These are phyloP conservation scores for Plasmodium falciparum DNA, from an alignment of 169 alveolate species.

Conservation along the genomic window DNA sequence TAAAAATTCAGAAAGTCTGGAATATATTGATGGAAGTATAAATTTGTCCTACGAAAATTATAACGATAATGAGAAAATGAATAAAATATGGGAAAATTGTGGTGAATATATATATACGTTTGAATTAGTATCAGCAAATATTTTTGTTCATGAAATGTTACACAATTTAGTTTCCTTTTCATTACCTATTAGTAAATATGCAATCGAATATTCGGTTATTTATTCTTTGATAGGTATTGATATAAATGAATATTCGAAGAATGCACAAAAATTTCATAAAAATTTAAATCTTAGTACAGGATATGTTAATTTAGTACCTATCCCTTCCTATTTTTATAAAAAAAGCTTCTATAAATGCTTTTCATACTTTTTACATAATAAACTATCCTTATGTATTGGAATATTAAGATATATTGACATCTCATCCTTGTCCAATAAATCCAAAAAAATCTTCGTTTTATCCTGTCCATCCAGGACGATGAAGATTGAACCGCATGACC, in stretches of 20 bases:
- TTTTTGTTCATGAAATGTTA: conserved; percentile 87
- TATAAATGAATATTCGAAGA: conserved; percentile 57
- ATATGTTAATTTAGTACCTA: conserved; percentile 32
- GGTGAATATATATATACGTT: conserved; percentile 86
- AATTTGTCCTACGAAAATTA: conserved; percentile 81
- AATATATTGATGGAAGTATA: conserved; percentile 85
- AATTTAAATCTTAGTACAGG: conserved; percentile 73
- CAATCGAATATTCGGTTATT: conserved; percentile 81
- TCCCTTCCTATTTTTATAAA: conserved; percentile 71
- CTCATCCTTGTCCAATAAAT: conserved; percentile 42
- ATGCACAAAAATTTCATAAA: conserved; percentile 35
- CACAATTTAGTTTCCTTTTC: conserved; percentile 86
- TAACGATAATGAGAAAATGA: conserved; percentile 81
- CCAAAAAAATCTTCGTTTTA: conserved; percentile 36
- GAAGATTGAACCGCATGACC: conserved; percentile 62
- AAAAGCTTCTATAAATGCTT: conserved; percentile 67
- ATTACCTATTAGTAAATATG: conserved; percentile 78
- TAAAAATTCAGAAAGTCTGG: conserved; percentile 85
- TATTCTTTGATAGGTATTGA: conserved; percentile 76
- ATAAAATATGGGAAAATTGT: conserved; percentile 85
- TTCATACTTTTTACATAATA: conserved; percentile 60
- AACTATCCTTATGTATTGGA: conserved; percentile 60
- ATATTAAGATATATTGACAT: conserved; percentile 54
- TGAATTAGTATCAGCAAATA: conserved; percentile 85
- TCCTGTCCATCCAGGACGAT: conserved; percentile 74